Percentiles rank a stretch among this genome's conserved stretches.
phyloP scores from a whole-genome alignment of 1,284 basidiomycete genomes.

The Tremellales sp. region DNA sequence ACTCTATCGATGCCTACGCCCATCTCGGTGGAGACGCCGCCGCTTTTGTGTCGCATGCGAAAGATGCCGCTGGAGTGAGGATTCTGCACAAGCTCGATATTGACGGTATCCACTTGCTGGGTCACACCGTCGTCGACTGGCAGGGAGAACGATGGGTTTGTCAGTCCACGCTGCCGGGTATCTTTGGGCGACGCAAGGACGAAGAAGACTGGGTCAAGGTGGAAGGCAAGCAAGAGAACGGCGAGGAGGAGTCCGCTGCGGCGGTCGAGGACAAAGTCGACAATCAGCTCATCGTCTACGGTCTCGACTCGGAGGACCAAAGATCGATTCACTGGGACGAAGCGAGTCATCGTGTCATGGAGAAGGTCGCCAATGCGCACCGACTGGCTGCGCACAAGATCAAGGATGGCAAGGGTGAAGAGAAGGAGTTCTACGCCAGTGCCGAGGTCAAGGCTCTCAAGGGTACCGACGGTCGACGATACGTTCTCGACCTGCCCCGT shows the following conservation, averaged over 20 bases:
- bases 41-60: conserved; percentile 55
- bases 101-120: conserved; percentile 75
- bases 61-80: conserved; percentile 56
- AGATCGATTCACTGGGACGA: conserved; percentile 49
- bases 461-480: conserved; percentile 56
- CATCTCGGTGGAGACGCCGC: conserved; percentile 58
- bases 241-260: conserved; percentile 27
- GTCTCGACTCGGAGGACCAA: conserved; percentile 54
- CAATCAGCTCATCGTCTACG: conserved; percentile 55
- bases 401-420: conserved; percentile 48
- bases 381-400: conserved; percentile 55
- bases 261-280: conserved; percentile 31
- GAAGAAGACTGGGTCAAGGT: conserved; percentile 30
- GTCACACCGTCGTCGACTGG: conserved; percentile 59
- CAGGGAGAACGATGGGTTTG: conserved; percentile 58
- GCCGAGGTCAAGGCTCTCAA: conserved; percentile 57
- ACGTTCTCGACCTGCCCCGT: conserved; percentile 56
- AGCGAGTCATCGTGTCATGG: conserved; percentile 54
- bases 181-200: conserved; percentile 51
- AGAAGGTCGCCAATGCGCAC: conserved; percentile 52
- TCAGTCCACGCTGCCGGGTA: conserved; percentile 56
- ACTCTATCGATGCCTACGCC: conserved; percentile 54
- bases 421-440: conserved; percentile 53
- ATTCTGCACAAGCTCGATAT: conserved; percentile 57
- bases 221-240: conserved; percentile 24